phyloP scores from a whole-genome alignment of 2,329 filamentous ascomycete genomes.

The Alternaria sp. region DNA sequence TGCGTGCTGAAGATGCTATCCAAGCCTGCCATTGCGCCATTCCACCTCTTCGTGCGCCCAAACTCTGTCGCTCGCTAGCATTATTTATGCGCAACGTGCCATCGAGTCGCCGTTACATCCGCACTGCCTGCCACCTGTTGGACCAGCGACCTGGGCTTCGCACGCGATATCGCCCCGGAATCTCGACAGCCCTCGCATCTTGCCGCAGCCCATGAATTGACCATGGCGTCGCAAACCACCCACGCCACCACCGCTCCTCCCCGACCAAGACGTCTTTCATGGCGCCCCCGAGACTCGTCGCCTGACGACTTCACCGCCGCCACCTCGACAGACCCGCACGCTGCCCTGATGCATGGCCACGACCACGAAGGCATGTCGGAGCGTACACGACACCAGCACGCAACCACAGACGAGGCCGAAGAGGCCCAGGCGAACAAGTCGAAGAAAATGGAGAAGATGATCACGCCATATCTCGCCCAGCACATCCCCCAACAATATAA shows the following conservation, averaged over 20 bases:
- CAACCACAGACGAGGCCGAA: constrained; percentile 30
- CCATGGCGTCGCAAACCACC: constrained; percentile 37
- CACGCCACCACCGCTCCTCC: constrained; percentile 22
- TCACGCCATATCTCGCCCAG: constrained; percentile 86
- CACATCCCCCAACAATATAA: constrained; percentile 92
- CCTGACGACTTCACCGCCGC: constrained; percentile 15
- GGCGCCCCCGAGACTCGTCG: constrained; percentile 31
- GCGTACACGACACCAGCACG: constrained; percentile 40
- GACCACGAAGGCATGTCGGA: constrained; percentile 43
- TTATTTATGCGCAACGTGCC: constrained; percentile 11
- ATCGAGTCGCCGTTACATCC: constrained; percentile 2
- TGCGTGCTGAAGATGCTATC: constrained; percentile 23
- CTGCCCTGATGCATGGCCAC: constrained; percentile 46
- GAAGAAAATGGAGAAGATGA: constrained; percentile 75
- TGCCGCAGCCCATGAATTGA: constrained; percentile 21
- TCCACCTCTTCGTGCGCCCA: neutral
- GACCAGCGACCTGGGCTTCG: constrained; percentile 20
- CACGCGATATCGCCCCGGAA: constrained; percentile 28
- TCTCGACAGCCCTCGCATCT: constrained; percentile 25
- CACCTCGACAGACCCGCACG: constrained; percentile 36
- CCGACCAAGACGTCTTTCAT: constrained; percentile 36
- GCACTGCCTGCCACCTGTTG: constrained; percentile 1
- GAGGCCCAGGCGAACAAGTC: constrained; percentile 44
- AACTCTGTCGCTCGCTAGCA: neutral
- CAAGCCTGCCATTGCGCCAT: constrained; percentile 20